These are phyloP conservation scores for Coelastrella sp. DNA, from an alignment of 139 green algal species.

Conservation along the genomic window DNA sequence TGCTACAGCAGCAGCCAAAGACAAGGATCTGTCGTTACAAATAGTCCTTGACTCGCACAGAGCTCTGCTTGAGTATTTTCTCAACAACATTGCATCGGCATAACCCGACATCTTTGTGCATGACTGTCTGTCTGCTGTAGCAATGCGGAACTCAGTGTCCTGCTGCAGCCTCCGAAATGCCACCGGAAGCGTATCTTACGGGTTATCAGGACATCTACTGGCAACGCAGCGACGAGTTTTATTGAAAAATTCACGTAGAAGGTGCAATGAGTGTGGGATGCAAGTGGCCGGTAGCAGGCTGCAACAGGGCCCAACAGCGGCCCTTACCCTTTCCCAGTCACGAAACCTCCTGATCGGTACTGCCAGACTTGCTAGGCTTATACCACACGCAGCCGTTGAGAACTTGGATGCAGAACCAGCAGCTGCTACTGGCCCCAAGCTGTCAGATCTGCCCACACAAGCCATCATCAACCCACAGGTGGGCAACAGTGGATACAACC, in stretches of 20 bases:
- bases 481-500: background rate
- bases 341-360: no score
- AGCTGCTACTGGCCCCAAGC: background rate
- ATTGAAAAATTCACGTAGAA: background rate
- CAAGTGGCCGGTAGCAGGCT: background rate
- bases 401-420: background rate
- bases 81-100: no score
- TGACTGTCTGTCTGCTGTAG: background rate
- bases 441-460: slow-evolving; percentile 37
- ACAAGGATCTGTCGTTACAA: no score
- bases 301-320: background rate
- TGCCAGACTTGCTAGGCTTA: background rate
- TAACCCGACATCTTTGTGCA: no score
- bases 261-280: background rate
- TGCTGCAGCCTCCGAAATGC: background rate
- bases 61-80: no score
- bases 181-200: background rate
- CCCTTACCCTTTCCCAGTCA: background rate
- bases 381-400: slow-evolving; percentile 1
- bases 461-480: slow-evolving; percentile 54
- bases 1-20: no score
- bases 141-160: background rate
- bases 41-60: no score
- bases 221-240: background rate
- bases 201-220: background rate